Evolutionary conservation across 768 basidiomycete genomes (phyloP), one percentile per base, ranked within the genome.

Genomic region (Mrakia hoshinonis): DNA sequence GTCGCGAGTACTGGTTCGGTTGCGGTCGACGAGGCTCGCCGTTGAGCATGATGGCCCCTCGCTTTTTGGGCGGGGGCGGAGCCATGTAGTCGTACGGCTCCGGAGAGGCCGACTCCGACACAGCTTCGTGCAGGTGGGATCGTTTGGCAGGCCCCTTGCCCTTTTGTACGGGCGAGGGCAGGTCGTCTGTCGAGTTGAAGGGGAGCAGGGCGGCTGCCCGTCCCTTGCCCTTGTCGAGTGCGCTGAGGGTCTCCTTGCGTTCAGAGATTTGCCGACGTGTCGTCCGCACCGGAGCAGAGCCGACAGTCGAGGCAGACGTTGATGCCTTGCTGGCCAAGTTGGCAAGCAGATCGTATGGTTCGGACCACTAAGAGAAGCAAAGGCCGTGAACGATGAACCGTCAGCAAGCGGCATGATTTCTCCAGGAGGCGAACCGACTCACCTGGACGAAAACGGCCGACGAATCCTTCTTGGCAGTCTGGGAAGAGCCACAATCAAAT

Each of bases 241-340:
- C 69, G 9, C 72, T 54, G n/a, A 78, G 58, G 7, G 74, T 34
- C 31, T 77, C 77, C 7, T 75, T 73, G 38, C 74, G 73, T 46
- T 78, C 77, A 46, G 76, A 73, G 2, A 75, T 76, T 58, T 74
- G 73, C 29, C 75, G 78, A 36, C 78, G 75, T 52, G 78, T 78
- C 0, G 75, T 76, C 18, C 78, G 73, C 15, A 73, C 26, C 15
- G 78, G 55, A 4, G 63, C n/a, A 62, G 10, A 7, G 74, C 73
- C 52, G 67, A 47, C 34, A 7, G 34, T n/a, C 26, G 22, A 52
- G 2, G 38, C 61, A 22, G 51, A 24, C 5, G 22, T 54, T 31
- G 22, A 58, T 34, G 38, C 43, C 4, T n/a, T 46, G 24, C 29
- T 20, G n/a, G 36, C 34, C 51, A 51, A 39, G 69, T 51, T 63